Base-by-base conservation (phyloP, 192 early-diverging fungal species). In the Jimgerdemannia lactiflua region DNA sequence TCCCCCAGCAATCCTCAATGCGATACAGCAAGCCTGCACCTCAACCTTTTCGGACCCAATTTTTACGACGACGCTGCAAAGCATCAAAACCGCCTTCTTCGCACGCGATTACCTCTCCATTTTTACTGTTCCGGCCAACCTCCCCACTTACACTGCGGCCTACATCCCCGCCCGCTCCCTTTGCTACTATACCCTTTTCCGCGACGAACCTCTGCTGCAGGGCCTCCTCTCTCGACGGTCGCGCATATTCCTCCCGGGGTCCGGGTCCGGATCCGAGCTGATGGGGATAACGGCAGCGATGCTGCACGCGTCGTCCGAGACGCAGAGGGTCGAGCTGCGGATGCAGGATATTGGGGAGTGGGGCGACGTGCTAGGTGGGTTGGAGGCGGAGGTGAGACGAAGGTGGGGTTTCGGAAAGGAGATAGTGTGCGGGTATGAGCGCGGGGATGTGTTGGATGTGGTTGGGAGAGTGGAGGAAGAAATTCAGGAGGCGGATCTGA, bases 111-210 rank as follows among this genome's bases (percentile, higher is more conserved):
- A 92, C 80, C 83, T 88, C 67, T 88, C 86, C 2, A 94, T 98
- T 40, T 98, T 98, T 78, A 89, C 87, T 10, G 86, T 92, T 64
- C 86, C 90, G 4, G 74, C 69, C 39, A 92, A 94, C 64, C 78
- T 97, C 7, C 87, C 92, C 4, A 91, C 94, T 0, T 98, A 98
- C 74, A 89, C 92, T n/a, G 92, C 95, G 6, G 89, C 92, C 49
- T 98, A 98, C 82, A 89, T 92, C 40, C 92, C 95, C 2, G 89
- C 91, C 4, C 90, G 97, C 19, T 90, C 96, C 3, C 76, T 98
- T 19, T 95, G 94, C 77, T 98, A 97, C 79, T 91, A 88, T 67
- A 85, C 92, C 69, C 76, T 96, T 43, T 94, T 96, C 74, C 69
- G 77, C 65, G 74, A 76, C 40, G 74, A 85, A 70, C 74, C 82